Evolutionary conservation across 2,329 filamentous ascomycete genomes (phyloP), one percentile per base, ranked within the genome.

Genomic region (Passalora sequoiae): DNA sequence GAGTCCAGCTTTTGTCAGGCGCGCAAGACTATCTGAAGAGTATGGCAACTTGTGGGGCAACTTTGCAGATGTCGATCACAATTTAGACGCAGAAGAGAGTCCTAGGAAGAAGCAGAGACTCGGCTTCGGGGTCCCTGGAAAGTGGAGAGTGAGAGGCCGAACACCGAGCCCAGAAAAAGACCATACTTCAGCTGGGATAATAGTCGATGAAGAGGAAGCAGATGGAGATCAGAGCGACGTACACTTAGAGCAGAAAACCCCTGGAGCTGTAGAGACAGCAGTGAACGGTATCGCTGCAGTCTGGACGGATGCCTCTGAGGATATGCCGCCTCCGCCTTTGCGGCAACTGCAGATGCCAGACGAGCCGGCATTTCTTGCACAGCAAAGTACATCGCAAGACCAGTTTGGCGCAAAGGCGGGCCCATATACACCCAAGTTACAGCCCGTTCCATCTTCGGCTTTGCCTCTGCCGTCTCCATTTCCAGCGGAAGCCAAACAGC

Each of bases 1-100:
- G 4, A 94, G 88, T 2, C 89, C 89, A 0, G 86, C 86, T 0
- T 94, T 94, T 54, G 67, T 87, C 15, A 89, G 85, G 62, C 75
- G 83, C 7, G 75, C 78, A 10, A 74, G 84, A 43, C 69, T 84
- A 3, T 89, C 84, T 0, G 83, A 83, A 43, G 82, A 82, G 1
- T 4, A 22, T 13, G 78, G 80, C 0, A 66, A 84, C 1, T 29
- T 73, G 1, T 75, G 80, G 50, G 81, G 89, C 55, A 76, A 81
- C 3, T 83, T 91, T 39, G 62, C 60, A 10, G 81, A 86, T 46
- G 37, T 48, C 2, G 84, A 85, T 19, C 80, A 85, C 61, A 77
- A 77, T 1, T 74, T 73, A 30, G 69, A 77, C 17, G 4, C 17
- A n/a, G 74, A 68, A 25, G 40, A 13, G 13, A n/a, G 47, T 56